Evolutionary conservation across 139 green algal species (phyloP).

Genomic region (Picochlorum sp.): DNA sequence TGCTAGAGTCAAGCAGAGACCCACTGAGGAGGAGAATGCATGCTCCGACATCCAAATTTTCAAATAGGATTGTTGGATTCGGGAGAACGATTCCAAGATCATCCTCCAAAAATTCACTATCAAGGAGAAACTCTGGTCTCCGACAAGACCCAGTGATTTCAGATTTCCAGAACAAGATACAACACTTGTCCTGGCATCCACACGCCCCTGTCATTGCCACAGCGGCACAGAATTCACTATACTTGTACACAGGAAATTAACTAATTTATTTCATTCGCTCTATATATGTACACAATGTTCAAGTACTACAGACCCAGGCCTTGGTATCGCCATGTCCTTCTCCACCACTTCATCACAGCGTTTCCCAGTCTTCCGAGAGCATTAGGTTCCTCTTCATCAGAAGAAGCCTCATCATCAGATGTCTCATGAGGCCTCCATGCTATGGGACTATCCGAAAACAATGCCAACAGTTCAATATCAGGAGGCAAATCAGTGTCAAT

Average conservation of each 20-base stretch:
- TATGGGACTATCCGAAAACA: conserved; percentile 19
- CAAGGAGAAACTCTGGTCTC: background rate
- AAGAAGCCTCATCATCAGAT: background rate
- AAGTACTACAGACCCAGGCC: conserved; percentile 4
- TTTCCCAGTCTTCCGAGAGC: background rate
- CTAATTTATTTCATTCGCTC: background rate
- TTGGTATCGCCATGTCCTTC: conserved; percentile 28
- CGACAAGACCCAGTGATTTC: conserved; percentile 25
- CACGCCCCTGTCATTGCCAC: conserved; percentile 81
- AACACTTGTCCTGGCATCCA: conserved; percentile 95
- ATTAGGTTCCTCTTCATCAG: background rate
- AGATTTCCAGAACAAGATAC: conserved; percentile 84
- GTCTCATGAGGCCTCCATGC: conserved; percentile 1
- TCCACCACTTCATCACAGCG: background rate
- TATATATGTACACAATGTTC: background rate
- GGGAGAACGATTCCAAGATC: conserved; percentile 6
- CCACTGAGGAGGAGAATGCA: conserved; percentile 58
- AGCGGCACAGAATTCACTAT: conserved; percentile 85
- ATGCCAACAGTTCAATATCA: conserved; percentile 20
- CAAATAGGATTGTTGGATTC: conserved; percentile 1
- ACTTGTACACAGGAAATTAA: conserved; percentile 68
- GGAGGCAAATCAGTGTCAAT: conserved; percentile 18
- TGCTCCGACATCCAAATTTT: background rate
- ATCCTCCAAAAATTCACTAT: conserved; percentile 6
- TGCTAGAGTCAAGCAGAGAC: conserved; percentile 67